Evolutionary conservation across 768 basidiomycete species (phyloP), one percentile per base, ranked within the genome.

Genomic region (Terana coerulea): DNA sequence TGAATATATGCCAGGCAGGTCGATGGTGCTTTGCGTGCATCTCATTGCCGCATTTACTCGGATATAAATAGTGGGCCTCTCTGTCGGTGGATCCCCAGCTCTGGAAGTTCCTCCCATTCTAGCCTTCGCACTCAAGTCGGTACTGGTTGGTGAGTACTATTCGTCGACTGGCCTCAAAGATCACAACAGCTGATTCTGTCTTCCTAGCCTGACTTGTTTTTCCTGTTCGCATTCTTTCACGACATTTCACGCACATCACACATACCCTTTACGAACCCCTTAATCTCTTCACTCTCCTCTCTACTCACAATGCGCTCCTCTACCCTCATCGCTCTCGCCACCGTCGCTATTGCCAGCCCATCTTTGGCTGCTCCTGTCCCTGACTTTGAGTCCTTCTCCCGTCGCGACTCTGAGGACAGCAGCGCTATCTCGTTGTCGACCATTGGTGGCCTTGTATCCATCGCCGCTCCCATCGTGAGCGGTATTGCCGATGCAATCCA

Each of bases 81-180:
- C 19, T 22, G 21, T 5, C 15, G 3, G 5, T n/a, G 39, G 21
- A 7, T 19, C 45, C 29, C 31, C 45, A 46, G 45, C 45, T 46
- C 45, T 34, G 45, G 30, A 21, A 46, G 45, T 25, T 34, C 30
- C 8, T 46, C 34, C 25, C 45, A 21, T 22, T 17, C 31, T 19
- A 34, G 30, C 31, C 45, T 21, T 43, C 41, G 14, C 34, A 17
- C 17, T 46, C 45, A 21, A 46, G 45, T 34, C 45, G 31, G 45
- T 46, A 46, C 45, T 46, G 45, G 45, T 46, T 46, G 45, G 45
- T 46, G 21, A 29, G 45, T 46, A 46, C 19, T 45, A 7, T 39
- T 19, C 37, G 11, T 43, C 26, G 17, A 26, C 8, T 7, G 41
- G 5, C n/a, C 11, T 26, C 26, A 8, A 4, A 6, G 6, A 5